phyloP scores from a whole-genome alignment of 2,329 filamentous ascomycete species.

The Xylariaceae sp. region DNA sequence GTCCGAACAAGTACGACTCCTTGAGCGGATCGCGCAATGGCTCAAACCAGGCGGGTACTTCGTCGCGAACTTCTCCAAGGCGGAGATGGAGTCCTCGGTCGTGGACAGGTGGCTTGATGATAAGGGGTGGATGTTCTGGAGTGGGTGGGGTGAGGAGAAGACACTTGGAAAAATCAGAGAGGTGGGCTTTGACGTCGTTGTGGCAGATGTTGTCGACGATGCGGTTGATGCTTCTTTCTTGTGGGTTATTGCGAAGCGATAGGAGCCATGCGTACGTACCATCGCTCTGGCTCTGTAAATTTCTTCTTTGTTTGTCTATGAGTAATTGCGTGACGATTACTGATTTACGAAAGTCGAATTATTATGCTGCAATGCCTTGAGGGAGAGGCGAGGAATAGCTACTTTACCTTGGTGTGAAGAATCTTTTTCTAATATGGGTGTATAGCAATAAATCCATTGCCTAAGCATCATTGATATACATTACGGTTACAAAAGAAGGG shows the following conservation, averaged over 20 bases:
- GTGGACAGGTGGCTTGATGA: constrained; percentile 48
- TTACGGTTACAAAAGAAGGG: too few species aligned
- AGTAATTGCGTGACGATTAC: too few species aligned
- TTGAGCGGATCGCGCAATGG: constrained; percentile 55
- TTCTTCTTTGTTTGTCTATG: too few species aligned
- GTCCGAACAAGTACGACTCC: constrained; percentile 54
- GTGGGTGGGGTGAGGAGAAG: constrained; percentile 47
- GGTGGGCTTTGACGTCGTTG: constrained; percentile 45
- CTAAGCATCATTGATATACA: too few species aligned
- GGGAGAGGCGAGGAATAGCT: too few species aligned
- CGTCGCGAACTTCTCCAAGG: constrained; percentile 54
- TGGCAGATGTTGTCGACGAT: constrained; percentile 42
- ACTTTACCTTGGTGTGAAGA: too few species aligned
- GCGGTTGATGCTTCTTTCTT: constrained; percentile 45
- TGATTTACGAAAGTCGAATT: too few species aligned
- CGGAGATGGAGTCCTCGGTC: constrained; percentile 39
- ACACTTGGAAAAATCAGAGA: constrained; percentile 42
- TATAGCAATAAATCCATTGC: too few species aligned
- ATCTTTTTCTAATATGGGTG: too few species aligned
- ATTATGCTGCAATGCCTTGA: too few species aligned
- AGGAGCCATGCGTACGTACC: too few species aligned
- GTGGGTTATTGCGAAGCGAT: constrained; percentile 49
- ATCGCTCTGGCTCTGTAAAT: too few species aligned
- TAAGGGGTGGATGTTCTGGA: constrained; percentile 54
- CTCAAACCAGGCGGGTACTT: constrained; percentile 58